Conservation (phyloP, 225 moss, liverwort and hornwort species). For the Bryoerythrophyllum caledonicum region DNA sequence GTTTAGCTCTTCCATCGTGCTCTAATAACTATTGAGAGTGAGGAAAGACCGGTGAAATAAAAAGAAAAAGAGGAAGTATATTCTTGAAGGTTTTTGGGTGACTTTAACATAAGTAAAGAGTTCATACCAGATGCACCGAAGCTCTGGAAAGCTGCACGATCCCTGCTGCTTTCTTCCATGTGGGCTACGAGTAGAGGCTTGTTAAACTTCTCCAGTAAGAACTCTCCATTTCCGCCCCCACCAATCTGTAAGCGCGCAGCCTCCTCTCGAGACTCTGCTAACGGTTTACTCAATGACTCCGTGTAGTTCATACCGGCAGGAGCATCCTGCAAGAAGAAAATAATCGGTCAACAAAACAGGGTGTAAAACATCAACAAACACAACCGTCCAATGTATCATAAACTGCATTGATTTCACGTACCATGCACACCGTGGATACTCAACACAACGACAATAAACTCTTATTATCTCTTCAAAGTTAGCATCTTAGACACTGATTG, state of each 20-base stretch:
- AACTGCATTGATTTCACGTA: background rate
- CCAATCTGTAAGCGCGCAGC: slow-evolving; percentile 21
- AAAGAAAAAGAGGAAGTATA: too few relatives aligned
- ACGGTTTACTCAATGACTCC: slow-evolving; percentile 25
- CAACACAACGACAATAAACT: background rate
- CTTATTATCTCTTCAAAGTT: background rate
- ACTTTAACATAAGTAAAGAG: background rate
- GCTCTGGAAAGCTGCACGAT: slow-evolving; percentile 20
- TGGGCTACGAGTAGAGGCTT: slow-evolving; percentile 23
- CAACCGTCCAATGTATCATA: too few relatives aligned
- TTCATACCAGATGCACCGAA: background rate
- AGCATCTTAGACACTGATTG: background rate
- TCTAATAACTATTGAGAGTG: too few relatives aligned
- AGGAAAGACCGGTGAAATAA: too few relatives aligned
- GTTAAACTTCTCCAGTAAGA: slow-evolving; percentile 22
- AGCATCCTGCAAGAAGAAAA: slow-evolving; percentile 34
- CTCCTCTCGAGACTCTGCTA: slow-evolving; percentile 23
- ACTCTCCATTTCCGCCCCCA: slow-evolving; percentile 25
- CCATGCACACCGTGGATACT: background rate
- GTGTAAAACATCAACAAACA: too few relatives aligned
- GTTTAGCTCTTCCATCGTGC: too few relatives aligned
- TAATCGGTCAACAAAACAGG: too few relatives aligned
- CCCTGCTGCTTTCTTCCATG: slow-evolving; percentile 33
- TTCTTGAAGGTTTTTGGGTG: too few relatives aligned
- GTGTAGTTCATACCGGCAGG: slow-evolving; percentile 22